These are phyloP conservation scores for Fraxinus sp. DNA, from an alignment of 305 asterid genomes.

Conservation along the genomic window DNA sequence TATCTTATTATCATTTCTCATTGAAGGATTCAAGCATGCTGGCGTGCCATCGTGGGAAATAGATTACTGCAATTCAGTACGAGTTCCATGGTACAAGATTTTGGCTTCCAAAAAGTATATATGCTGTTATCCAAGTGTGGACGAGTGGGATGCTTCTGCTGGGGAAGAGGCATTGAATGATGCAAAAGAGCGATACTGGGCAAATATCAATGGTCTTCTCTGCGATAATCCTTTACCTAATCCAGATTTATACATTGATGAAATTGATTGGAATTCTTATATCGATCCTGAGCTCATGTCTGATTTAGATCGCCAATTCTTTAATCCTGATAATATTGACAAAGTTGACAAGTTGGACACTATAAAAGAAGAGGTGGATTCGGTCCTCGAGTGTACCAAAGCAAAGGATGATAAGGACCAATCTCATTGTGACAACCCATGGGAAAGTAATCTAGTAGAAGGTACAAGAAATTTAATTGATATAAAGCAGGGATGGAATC, in stretches of 20 bases:
- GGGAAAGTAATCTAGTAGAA: slow-evolving; percentile 47
- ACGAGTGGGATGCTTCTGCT: slow-evolving; percentile 79
- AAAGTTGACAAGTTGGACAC: slow-evolving; percentile 30
- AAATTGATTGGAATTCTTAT: slow-evolving; percentile 70
- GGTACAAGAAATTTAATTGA: slow-evolving; percentile 31
- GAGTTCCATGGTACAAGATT: slow-evolving; percentile 71
- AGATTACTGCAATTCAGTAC: slow-evolving; percentile 62
- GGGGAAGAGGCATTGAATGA: slow-evolving; percentile 64
- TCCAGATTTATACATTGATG: slow-evolving; percentile 54
- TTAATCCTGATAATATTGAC: slow-evolving; percentile 54
- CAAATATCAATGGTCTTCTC: slow-evolving; percentile 50
- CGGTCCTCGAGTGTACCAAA: slow-evolving; percentile 19
- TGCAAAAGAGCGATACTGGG: slow-evolving; percentile 75
- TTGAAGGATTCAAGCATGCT: slow-evolving; percentile 36
- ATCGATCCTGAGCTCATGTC: slow-evolving; percentile 64
- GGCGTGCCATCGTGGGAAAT: slow-evolving; percentile 76
- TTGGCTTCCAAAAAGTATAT: slow-evolving; percentile 67
- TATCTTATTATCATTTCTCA: slow-evolving; percentile 13
- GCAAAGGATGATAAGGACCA: slow-evolving; percentile 27
- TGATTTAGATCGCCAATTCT: slow-evolving; percentile 60
- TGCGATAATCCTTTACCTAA: slow-evolving; percentile 60
- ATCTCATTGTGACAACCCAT: slow-evolving; percentile 41
- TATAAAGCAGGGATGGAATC: slow-evolving; percentile 42
- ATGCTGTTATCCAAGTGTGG: slow-evolving; percentile 60
- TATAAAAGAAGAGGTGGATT: slow-evolving; percentile 25